phyloP scores from a whole-genome alignment of 371 early-diverging fungal species.

The Syncephalastrum contaminatum region DNA sequence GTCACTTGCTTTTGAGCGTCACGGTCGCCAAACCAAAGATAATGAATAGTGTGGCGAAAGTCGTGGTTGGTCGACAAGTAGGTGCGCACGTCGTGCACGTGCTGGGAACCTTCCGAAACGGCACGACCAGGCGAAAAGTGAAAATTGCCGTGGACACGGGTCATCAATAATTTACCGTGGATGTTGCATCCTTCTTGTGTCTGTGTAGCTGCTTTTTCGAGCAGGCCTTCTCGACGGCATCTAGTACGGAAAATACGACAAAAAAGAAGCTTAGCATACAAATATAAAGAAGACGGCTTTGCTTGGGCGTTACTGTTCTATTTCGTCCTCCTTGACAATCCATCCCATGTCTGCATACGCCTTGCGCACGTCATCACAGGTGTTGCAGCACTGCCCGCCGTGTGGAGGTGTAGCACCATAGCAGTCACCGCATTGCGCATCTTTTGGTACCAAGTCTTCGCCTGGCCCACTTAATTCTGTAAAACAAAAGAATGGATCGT shows the following conservation, averaged over 20 bases:
- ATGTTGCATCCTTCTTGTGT: slow-evolving; percentile 88
- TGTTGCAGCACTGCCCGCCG: slow-evolving; percentile 87
- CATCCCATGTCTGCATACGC: slow-evolving; percentile 82
- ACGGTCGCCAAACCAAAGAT: slow-evolving; percentile 74
- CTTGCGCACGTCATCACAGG: slow-evolving; percentile 86
- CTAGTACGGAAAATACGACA: neutral
- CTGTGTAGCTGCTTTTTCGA: slow-evolving; percentile 70
- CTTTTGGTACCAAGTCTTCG: slow-evolving; percentile 2
- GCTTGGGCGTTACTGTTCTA: slow-evolving; percentile 2
- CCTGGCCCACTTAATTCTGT: too few relatives aligned
- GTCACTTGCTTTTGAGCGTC: slow-evolving; percentile 28
- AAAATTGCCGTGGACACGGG: slow-evolving; percentile 88
- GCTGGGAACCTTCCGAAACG: slow-evolving; percentile 70
- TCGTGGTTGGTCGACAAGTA: slow-evolving; percentile 52
- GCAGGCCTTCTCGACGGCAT: slow-evolving; percentile 81
- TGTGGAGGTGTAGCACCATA: slow-evolving; percentile 72
- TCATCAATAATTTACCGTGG: slow-evolving; percentile 79
- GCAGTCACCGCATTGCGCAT: slow-evolving; percentile 84
- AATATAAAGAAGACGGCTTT: too few relatives aligned
- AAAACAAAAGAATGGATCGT: too few relatives aligned
- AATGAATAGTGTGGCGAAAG: slow-evolving; percentile 83
- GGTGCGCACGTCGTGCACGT: slow-evolving; percentile 57
- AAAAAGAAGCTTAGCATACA: too few relatives aligned
- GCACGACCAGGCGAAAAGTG: slow-evolving; percentile 91
- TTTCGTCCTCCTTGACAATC: slow-evolving; percentile 47